These are phyloP conservation scores for Rosa chinensis DNA, from an alignment of 306 rosid species.

Conservation along the genomic window DNA sequence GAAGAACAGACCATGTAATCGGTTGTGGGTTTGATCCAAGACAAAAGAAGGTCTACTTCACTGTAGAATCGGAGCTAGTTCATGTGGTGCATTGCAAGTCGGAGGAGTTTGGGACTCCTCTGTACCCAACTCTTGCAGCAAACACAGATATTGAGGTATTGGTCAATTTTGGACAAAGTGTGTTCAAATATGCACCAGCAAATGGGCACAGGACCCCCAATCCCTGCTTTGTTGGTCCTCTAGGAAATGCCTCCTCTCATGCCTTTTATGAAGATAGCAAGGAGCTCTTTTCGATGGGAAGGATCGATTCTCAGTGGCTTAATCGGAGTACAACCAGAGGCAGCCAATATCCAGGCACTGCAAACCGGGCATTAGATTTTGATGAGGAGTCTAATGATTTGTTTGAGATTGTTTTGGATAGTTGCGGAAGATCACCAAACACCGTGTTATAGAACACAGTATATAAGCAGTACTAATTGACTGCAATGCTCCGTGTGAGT, in stretches of 20 bases:
- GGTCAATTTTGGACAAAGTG: constrained; percentile 82
- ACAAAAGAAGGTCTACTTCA: constrained; percentile 82
- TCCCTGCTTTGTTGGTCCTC: constrained; percentile 77
- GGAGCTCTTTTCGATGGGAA: constrained; percentile 92
- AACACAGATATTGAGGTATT: constrained; percentile 52
- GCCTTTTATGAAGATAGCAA: constrained; percentile 71
- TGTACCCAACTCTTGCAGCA: constrained; percentile 68
- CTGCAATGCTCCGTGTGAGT: not conserved
- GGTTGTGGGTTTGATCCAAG: constrained; percentile 92
- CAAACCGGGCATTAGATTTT: constrained; percentile 22
- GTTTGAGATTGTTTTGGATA: constrained; percentile 51
- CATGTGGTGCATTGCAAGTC: constrained; percentile 70
- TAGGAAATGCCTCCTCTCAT: constrained; percentile 36
- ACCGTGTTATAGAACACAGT: not conserved
- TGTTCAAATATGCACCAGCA: constrained; percentile 73
- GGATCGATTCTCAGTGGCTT: constrained; percentile 78
- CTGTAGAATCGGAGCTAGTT: constrained; percentile 70
- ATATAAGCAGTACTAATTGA: not conserved
- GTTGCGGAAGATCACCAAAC: constrained; percentile 31
- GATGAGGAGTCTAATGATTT: constrained; percentile 50
- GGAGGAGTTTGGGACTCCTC: constrained; percentile 70
- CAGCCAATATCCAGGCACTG: constrained; percentile 26
- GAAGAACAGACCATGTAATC: constrained; percentile 58
- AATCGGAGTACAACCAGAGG: constrained; percentile 39
- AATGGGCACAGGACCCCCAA: constrained; percentile 84